These are phyloP conservation scores for Amylostereum areolatum DNA, from an alignment of 1,284 basidiomycete genomes.

Conservation along the genomic window DNA sequence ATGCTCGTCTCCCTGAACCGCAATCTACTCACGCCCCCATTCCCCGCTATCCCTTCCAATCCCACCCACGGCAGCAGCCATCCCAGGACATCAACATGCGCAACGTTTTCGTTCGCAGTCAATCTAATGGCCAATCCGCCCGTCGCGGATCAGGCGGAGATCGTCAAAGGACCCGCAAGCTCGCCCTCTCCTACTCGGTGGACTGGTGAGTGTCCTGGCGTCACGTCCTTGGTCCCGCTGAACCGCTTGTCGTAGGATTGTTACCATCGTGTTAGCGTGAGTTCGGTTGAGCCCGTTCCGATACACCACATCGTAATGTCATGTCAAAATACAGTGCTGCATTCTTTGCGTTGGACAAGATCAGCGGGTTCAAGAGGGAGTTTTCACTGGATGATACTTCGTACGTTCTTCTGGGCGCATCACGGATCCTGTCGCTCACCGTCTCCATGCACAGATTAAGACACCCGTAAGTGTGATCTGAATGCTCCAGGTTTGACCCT, in stretches of 20 bases:
- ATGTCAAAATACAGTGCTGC: slow-evolving; percentile 38
- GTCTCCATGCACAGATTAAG: slow-evolving; percentile 28
- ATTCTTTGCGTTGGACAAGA: slow-evolving; percentile 64
- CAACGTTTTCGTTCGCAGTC: too few species aligned
- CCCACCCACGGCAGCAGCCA: too few species aligned
- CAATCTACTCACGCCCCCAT: too few species aligned
- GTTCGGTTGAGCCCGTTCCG: slow-evolving; percentile 20
- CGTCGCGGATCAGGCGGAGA: neutral
- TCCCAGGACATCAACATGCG: too few species aligned
- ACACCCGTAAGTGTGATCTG: slow-evolving; percentile 44
- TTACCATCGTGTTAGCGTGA: slow-evolving; percentile 69
- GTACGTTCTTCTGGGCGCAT: slow-evolving; percentile 30
- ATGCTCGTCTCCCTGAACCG: too few species aligned
- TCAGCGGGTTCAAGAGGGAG: slow-evolving; percentile 77
- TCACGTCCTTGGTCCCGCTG: slow-evolving; percentile 5
- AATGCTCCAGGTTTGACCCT: slow-evolving; percentile 33
- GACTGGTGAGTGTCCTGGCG: slow-evolving; percentile 52
- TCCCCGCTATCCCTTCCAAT: too few species aligned
- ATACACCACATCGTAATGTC: too few species aligned
- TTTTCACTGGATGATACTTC: slow-evolving; percentile 82
- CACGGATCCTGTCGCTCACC: slow-evolving; percentile 5
- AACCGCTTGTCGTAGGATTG: slow-evolving; percentile 37
- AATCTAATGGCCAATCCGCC: too few species aligned
- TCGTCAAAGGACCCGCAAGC: slow-evolving; percentile 10
- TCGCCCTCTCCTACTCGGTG: slow-evolving; percentile 59